Percentiles rank a stretch among this genome's conserved stretches.
Evolutionary conservation across 768 basidiomycete genomes (phyloP).

Genomic region (Hericium alpestre): DNA sequence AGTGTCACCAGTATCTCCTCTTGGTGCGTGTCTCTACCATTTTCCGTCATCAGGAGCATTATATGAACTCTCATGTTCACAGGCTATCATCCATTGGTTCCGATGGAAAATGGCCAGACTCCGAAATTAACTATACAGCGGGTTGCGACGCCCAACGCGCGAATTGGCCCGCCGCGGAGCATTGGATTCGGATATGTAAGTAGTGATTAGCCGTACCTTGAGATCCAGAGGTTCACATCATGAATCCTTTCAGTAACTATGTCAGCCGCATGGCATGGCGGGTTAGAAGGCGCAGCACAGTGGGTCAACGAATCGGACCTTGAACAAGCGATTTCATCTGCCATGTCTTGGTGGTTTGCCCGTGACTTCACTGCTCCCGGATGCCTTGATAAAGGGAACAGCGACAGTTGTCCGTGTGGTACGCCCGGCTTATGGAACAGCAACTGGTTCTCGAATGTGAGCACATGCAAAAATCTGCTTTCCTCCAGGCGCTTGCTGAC

Average conservation of each 20-base stretch:
- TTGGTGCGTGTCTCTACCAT: constrained; percentile 1
- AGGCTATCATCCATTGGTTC: constrained; percentile 13
- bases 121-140: constrained; percentile 20
- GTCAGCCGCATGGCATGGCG: constrained; percentile 17
- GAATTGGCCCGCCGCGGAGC: constrained; percentile 25
- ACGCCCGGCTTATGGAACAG: constrained; percentile 17
- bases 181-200: constrained; percentile 16
- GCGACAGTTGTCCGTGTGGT: constrained; percentile 18
- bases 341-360: constrained; percentile 22
- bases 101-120: constrained; percentile 13
- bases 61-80: not conserved
- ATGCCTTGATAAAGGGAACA: constrained; percentile 19
- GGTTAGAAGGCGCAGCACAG: constrained; percentile 6
- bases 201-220: too few species aligned
- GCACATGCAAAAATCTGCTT: too few species aligned
- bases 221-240: too few species aligned
- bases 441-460: constrained; percentile 14
- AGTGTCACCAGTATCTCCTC: constrained; percentile 1
- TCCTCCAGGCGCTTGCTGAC: not conserved
- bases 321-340: constrained; percentile 11
- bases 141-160: constrained; percentile 25
- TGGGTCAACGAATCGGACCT: constrained; percentile 8
- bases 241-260: constrained; percentile 11
- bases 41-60: not conserved
- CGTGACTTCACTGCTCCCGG: constrained; percentile 18